Evolutionary conservation across 345 rosid species (phyloP).

Genomic region (Sapria himalayana): DNA sequence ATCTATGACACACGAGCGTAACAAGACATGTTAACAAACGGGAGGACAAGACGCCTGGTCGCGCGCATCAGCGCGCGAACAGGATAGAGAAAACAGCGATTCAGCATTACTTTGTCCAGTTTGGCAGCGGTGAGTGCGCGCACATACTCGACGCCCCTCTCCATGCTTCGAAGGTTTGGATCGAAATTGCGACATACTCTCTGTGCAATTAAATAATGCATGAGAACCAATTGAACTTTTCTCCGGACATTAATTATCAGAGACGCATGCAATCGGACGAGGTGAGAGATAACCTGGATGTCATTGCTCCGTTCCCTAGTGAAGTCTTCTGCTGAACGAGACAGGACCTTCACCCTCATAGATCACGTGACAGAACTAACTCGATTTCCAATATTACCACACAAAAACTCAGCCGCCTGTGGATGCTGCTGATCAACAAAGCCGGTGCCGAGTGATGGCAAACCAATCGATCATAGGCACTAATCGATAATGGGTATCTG

Average conservation of each 20-base stretch:
- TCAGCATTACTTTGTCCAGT: conserved; percentile 44
- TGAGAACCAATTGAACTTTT: neutral
- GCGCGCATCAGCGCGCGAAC: too few species aligned
- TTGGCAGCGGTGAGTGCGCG: conserved; percentile 89
- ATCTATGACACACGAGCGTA: conserved; percentile 35
- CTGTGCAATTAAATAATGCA: conserved; percentile 12
- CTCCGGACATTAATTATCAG: neutral
- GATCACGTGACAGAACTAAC: too few species aligned
- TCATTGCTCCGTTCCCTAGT: conserved; percentile 95
- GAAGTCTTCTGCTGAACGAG: conserved; percentile 72
- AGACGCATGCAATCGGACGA: neutral
- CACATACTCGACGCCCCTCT: conserved; percentile 71
- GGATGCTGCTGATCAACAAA: too few species aligned
- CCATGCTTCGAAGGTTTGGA: conserved; percentile 58
- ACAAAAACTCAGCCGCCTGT: too few species aligned
- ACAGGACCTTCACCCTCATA: conserved; percentile 73
- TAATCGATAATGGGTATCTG: too few species aligned
- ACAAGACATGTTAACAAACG: too few species aligned
- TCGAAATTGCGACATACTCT: conserved; percentile 79
- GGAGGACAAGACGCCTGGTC: too few species aligned
- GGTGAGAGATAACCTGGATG: conserved; percentile 36
- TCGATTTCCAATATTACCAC: too few species aligned
- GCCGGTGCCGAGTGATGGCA: too few species aligned
- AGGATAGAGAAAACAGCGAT: neutral
- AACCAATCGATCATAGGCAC: too few species aligned